Base-by-base conservation (phyloP, 2,329 filamentous ascomycete species). In the Xylariaceae sp. region DNA sequence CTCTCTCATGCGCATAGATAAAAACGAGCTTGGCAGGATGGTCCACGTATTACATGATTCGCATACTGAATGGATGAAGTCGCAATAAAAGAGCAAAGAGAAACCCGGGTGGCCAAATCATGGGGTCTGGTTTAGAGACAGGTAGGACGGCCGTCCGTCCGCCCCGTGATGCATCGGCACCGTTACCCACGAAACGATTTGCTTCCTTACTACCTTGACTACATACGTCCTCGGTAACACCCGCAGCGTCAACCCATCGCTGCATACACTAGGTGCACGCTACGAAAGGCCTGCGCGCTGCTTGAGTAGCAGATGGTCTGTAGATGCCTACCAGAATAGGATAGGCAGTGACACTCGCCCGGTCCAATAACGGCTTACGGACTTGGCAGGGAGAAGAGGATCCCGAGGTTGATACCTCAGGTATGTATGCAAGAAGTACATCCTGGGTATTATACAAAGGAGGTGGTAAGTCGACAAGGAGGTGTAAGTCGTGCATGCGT, bases 1-100 rank as follows among this genome's bases (percentile, higher is more conserved):
- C 58, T 56, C 51, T 50, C 60, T 54, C 44, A 39, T 52, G 53
- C 48, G 51, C 44, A 51, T 44, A 52, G 41, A 45, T n/a, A 45
- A 45, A 61, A 35, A 51, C 57, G 7, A 50, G 56, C 17, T 57
- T 39, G 18, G 34, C 35, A 15, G 53, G 23, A 17, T 34, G n/a
- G 41, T 45, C 11, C n/a, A n/a, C 41, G 41, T 13, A n/a, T 2
- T 45, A 45, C 41, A 45, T 45, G 13, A n/a, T 45, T 13, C 4
- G 41, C 13, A 45, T n/a, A 18, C 13, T 49, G 15, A 18, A 55
- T 18, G 34, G 45, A 44, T n/a, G 41, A 41, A 41, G 37, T 41
- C 37, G 56, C 13, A 17, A 41, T 47, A 34, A 44, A 47, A 23
- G 52, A 13, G 9, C n/a, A 35, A 9, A 41, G 13, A 41, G 9